Conservation (phyloP, 2,329 filamentous ascomycete genomes). For the Alternaria triticimaculans region DNA sequence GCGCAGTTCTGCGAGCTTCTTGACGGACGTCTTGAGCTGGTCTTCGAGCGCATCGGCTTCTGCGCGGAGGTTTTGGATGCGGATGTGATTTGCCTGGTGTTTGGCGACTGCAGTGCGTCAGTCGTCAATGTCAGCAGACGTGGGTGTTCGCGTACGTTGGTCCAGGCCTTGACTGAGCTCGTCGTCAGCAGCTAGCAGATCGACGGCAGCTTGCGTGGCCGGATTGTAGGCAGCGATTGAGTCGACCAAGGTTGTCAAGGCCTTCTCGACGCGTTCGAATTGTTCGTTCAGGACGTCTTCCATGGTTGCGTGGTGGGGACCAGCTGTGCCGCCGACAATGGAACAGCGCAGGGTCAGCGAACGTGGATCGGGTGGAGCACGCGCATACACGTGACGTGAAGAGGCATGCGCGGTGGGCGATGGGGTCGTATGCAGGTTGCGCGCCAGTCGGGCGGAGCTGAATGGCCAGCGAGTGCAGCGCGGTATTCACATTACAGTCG, state of each 20-base stretch:
- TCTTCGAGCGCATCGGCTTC: conserved; percentile 70
- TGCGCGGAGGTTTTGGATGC: conserved; percentile 71
- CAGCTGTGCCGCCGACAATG: not conserved
- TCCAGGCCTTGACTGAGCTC: conserved; percentile 71
- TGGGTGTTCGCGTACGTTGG: conserved; percentile 58
- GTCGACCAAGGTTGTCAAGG: conserved; percentile 72
- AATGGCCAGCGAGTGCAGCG: conserved; percentile 27
- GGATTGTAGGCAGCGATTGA: conserved; percentile 85
- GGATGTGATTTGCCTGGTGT: conserved; percentile 77
- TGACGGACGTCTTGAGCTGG: conserved; percentile 74
- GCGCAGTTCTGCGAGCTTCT: conserved; percentile 73
- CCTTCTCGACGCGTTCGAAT: conserved; percentile 56
- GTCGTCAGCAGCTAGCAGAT: conserved; percentile 73
- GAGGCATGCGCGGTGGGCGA: conserved; percentile 2
- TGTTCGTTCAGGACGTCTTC: conserved; percentile 51
- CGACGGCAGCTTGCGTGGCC: conserved; percentile 68
- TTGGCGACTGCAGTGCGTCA: conserved; percentile 63
- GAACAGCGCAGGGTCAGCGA: not conserved
- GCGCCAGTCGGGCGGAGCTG: conserved; percentile 34
- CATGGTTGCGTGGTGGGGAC: conserved; percentile 40
- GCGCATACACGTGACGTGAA: conserved; percentile 10
- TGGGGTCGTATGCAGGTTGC: conserved; percentile 16
- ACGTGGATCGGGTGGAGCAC: conserved; percentile 9
- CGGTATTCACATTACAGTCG: conserved; percentile 1
- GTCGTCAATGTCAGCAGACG: not conserved